Base-by-base conservation (phyloP, 768 basidiomycete species). In the Hydnomerulius pinastri region DNA sequence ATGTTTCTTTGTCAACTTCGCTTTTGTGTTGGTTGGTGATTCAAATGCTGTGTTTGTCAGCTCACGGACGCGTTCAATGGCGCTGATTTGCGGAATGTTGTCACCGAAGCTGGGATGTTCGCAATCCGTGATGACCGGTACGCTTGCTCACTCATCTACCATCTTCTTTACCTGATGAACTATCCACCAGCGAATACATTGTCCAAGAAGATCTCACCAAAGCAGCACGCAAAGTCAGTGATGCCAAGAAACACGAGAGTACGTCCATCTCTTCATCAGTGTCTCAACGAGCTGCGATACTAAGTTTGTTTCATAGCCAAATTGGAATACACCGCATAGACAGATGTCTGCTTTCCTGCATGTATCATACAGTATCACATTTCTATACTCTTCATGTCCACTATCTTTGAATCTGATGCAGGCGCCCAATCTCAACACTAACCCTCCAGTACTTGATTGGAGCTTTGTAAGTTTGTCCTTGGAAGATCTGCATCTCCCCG, bases 241-340 rank as follows among this genome's bases (percentile, higher is more conserved):
- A 98, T 61, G 91, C 93, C 13, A 98, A 98, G 85, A 98, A 98
- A 70, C 95, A 97, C 61, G 94, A 98, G 75, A 91, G 91, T 91
- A 64, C 73, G 90, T 76, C 12, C n/a, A 15, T 21, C 20, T 1
- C 25, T 7, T 37, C 4, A 7, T 15, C 27, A 18, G 8, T 36
- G 2, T 28, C 45, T 43, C n/a, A 10, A 43, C 15, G 9, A 10
- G 33, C 37, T 66, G 11, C 56, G 29, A 1, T 13, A 27, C 10
- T 35, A 8, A 25, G 25, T 11, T 15, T 0, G n/a, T 35, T 20
- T 25, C 13, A 30, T 56, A 76, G 75, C 73, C 54, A 76, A 76
- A 46, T 62, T 76, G 56, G 75, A 76, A 56, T 76, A 76, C 63
- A 59, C 74, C 43, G 71, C 75, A 56, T 76, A 69, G 56, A 47